phyloP scores from a whole-genome alignment of 495 filamentous ascomycete genomes.

The Stereocaulon alpinum region DNA sequence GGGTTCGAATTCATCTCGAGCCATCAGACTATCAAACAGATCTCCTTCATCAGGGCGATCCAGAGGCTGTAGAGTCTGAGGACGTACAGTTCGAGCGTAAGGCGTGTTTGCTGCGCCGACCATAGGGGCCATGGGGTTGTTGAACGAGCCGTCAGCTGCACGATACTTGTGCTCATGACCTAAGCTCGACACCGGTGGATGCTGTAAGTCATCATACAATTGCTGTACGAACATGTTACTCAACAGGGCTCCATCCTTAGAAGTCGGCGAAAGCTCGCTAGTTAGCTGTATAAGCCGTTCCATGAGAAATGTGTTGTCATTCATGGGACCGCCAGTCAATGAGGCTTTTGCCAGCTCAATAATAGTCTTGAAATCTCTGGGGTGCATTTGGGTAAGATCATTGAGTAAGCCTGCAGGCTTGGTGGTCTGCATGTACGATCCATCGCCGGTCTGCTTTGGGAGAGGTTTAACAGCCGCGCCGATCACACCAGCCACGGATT shows the following conservation, averaged over 20 bases:
- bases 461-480: constrained; percentile 49
- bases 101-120: constrained; percentile 53
- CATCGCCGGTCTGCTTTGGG: constrained; percentile 54
- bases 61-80: constrained; percentile 50
- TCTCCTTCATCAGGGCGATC: constrained; percentile 63
- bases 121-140: constrained; percentile 50
- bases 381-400: constrained; percentile 33
- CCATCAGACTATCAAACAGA: constrained; percentile 68
- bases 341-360: constrained; percentile 47
- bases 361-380: constrained; percentile 36
- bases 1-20: constrained; percentile 48
- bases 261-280: constrained; percentile 44
- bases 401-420: constrained; percentile 27
- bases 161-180: constrained; percentile 57
- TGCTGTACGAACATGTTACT: constrained; percentile 53
- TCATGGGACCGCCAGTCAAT: constrained; percentile 72
- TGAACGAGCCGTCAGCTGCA: constrained; percentile 59
- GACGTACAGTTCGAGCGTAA: constrained; percentile 65
- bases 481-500: constrained; percentile 45
- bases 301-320: constrained; percentile 65
- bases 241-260: constrained; percentile 39
- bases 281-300: constrained; percentile 42
- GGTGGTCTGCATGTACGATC: constrained; percentile 36
- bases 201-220: constrained; percentile 51
- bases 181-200: constrained; percentile 45